Base-by-base conservation (phyloP, 148 eudicot genomes). In the Agrostemma githago region DNA sequence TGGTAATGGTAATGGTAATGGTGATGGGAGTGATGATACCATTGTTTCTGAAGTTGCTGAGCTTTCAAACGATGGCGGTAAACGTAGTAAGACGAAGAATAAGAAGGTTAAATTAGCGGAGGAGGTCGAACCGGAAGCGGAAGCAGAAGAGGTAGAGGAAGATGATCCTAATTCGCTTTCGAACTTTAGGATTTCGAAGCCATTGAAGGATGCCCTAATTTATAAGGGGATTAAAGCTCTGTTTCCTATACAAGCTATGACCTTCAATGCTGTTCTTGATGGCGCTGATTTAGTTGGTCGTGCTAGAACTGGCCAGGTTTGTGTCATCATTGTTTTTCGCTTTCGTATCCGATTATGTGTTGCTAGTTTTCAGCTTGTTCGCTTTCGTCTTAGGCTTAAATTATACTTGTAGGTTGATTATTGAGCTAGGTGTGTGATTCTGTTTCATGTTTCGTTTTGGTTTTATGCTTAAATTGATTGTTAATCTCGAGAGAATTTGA, bases 231-330 rank as follows among this genome's bases (percentile, higher is more conserved):
- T 91, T 71, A 82, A 88, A 11, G 77, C 91, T 4, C 80, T 94
- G 87, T 94, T 94, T 68, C 93, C 90, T 2, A 94, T 94, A 72
- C 98, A 94, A 79, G 96, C 98, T 9, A 82, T 90, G 93, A 92
- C 98, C 2, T 94, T 94, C 61, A 43, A 86, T 70, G 65, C 41
- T 10, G 82, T 94, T 58, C 66, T 88, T 17, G 92, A 91, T 62
- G 98, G 98, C 7, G 77, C 74, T 14, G 98, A 94, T 87, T 85
- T 94, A 85, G 91, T 94, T 17, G 98, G 93, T 3, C 86, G 97
- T 10, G 98, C 98, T 11, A 79, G 97, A 3, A 94, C 98, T 66
- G 98, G 98, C 7, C 98, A 94, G 97, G 98, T 94, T 70, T 21
- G 80, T 66, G 10, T 64, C 6, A 2, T 7, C 6, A 2, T 7